Conservation (phyloP, 140 eudicot species). For the Stevia rebaudiana region DNA sequence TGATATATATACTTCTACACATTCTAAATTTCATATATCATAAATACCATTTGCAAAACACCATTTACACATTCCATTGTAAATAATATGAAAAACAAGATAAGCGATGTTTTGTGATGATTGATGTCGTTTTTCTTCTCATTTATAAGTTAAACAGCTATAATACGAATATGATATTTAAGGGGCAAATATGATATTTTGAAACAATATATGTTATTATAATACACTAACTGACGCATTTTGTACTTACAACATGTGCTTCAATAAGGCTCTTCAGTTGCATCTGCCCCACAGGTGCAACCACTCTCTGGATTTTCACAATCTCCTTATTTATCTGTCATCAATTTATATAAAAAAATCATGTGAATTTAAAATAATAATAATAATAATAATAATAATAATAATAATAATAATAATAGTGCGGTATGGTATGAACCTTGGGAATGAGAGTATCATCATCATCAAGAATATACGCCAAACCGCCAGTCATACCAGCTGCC, state of each 20-base stretch:
- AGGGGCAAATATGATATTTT: not conserved
- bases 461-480: conserved; percentile 90
- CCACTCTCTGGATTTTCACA: conserved; percentile 98
- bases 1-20: not conserved
- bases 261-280: conserved; percentile 91
- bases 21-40: too few species aligned
- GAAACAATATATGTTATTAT: too few species aligned
- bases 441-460: conserved; percentile 93
- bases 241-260: conserved; percentile 87
- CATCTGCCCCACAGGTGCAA: conserved; percentile 98
- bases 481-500: conserved; percentile 99
- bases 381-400: not conserved
- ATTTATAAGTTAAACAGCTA: too few species aligned
- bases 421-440: conserved; percentile 46
- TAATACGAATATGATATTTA: too few species aligned
- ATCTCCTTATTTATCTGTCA: conserved; percentile 89
- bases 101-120: too few species aligned
- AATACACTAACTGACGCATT: not conserved
- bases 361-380: not conserved
- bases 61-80: too few species aligned
- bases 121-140: too few species aligned
- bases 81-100: too few species aligned
- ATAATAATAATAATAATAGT: not conserved
- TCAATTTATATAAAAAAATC: not conserved
- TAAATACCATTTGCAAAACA: too few species aligned